Conservation (phyloP, 1,284 basidiomycete genomes). For the Cryptococcus deneoformans region DNA sequence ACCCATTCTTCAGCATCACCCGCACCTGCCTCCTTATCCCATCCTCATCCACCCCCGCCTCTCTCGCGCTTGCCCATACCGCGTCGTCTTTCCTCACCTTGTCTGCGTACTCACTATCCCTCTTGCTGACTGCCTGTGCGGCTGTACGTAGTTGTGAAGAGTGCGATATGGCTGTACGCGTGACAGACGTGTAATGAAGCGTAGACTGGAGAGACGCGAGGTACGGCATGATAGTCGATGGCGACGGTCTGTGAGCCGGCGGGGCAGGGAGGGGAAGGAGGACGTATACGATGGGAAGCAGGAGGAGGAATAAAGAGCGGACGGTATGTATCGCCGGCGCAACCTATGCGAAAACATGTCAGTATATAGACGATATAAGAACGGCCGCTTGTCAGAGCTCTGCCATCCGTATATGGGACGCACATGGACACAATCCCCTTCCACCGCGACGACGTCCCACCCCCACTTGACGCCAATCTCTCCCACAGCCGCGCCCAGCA, state of each 20-base stretch:
- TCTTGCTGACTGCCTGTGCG: neutral
- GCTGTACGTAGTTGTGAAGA: slow-evolving; percentile 3
- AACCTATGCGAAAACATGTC: slow-evolving; percentile 17
- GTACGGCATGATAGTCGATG: slow-evolving; percentile 8
- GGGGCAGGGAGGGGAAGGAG: slow-evolving; percentile 23
- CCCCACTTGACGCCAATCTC: slow-evolving; percentile 12
- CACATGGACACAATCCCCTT: slow-evolving; percentile 35
- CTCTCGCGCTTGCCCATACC: slow-evolving; percentile 7
- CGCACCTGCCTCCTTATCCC: slow-evolving; percentile 8
- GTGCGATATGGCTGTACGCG: slow-evolving; percentile 16
- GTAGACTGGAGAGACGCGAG: slow-evolving; percentile 12
- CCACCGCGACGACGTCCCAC: slow-evolving; percentile 21
- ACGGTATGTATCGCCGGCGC: slow-evolving; percentile 20
- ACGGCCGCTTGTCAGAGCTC: neutral
- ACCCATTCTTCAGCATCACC: slow-evolving; percentile 16
- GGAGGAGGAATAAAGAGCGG: slow-evolving; percentile 23
- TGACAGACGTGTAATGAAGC: slow-evolving; percentile 17
- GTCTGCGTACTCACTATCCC: slow-evolving; percentile 1
- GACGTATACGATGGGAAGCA: slow-evolving; percentile 27
- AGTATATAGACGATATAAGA: neutral
- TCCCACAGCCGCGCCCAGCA: slow-evolving; percentile 9
- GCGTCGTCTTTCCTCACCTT: slow-evolving; percentile 7
- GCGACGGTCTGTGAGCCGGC: neutral
- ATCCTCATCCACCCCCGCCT: slow-evolving; percentile 7
- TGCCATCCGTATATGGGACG: slow-evolving; percentile 10